These are phyloP conservation scores for Aspergillus heteromorphus DNA, from an alignment of 495 filamentous ascomycete species.

Conservation along the genomic window DNA sequence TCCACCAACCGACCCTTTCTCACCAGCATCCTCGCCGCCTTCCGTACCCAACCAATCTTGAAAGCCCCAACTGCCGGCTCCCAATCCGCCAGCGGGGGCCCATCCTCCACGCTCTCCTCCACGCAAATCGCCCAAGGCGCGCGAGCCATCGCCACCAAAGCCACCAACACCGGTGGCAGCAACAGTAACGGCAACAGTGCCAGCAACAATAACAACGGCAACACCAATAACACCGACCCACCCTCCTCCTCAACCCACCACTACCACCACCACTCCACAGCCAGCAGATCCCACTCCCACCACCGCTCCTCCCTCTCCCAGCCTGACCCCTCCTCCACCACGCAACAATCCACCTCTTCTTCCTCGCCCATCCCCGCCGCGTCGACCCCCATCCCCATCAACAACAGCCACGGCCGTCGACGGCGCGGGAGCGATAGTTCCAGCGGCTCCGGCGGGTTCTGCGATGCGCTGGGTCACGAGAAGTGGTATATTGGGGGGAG, in stretches of 20 bases:
- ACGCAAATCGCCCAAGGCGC: conserved; percentile 35
- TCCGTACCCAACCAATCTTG: conserved; percentile 57
- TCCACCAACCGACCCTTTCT: conserved; percentile 79
- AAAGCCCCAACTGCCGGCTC: conserved; percentile 34
- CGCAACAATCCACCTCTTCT: conserved; percentile 13
- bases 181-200: too few species aligned
- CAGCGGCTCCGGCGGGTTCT: conserved; percentile 68
- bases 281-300: conserved; percentile 22
- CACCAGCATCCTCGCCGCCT: conserved; percentile 80
- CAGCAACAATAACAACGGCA: too few species aligned
- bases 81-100: conserved; percentile 18
- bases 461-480: conserved; percentile 70
- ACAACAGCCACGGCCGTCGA: conserved; percentile 30
- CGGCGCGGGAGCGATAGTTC: conserved; percentile 68
- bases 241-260: conserved; percentile 14
- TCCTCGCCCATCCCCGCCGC: conserved; percentile 22
- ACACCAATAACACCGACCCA: neutral
- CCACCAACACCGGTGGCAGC: too few species aligned
- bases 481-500: conserved; percentile 87
- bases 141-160: conserved; percentile 41
- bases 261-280: conserved; percentile 17
- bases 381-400: conserved; percentile 37
- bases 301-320: conserved; percentile 17
- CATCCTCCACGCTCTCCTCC: conserved; percentile 26
- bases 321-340: conserved; percentile 16